phyloP scores from a whole-genome alignment of 78 protist species.

The Mantamonas sphyraenae region DNA sequence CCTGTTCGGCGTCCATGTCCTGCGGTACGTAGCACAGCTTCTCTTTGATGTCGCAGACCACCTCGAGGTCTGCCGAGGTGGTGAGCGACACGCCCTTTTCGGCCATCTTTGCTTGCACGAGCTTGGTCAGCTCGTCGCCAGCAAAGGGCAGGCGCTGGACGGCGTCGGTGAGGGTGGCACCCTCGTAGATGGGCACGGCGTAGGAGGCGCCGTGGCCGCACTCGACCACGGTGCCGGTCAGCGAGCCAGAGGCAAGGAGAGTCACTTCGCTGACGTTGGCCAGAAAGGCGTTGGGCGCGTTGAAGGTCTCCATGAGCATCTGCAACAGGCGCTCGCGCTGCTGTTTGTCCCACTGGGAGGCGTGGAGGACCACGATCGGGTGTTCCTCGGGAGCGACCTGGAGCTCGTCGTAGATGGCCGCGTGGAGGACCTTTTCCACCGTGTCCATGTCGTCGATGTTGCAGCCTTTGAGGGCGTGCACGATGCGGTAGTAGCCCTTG shows the following conservation, averaged over 20 bases:
- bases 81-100: slow-evolving; percentile 87
- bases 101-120: slow-evolving; percentile 66
- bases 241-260: slow-evolving; percentile 82
- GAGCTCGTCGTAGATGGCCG: slow-evolving; percentile 89
- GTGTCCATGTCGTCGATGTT: slow-evolving; percentile 96
- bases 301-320: slow-evolving; percentile 95
- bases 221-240: slow-evolving; percentile 92
- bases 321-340: slow-evolving; percentile 91
- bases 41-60: slow-evolving; percentile 84
- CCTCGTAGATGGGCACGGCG: slow-evolving; percentile 94
- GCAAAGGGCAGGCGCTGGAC: slow-evolving; percentile 82
- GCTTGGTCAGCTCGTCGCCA: slow-evolving; percentile 87
- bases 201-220: slow-evolving; percentile 95
- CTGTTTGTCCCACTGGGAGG: slow-evolving; percentile 90
- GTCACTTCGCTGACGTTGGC: slow-evolving; percentile 81
- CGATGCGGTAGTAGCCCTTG: slow-evolving; percentile 68
- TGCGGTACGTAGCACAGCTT: slow-evolving; percentile 68
- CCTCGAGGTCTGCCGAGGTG: slow-evolving; percentile 91
- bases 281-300: slow-evolving; percentile 80
- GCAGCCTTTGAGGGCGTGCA: slow-evolving; percentile 95
- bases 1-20: slow-evolving; percentile 71
- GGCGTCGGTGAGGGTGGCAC: slow-evolving; percentile 79
- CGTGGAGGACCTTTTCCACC: slow-evolving; percentile 95
- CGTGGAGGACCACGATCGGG: slow-evolving; percentile 90
- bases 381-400: slow-evolving; percentile 92